Evolutionary conservation across 495 filamentous ascomycete genomes (phyloP).

Genomic region (Cercophora samala): DNA sequence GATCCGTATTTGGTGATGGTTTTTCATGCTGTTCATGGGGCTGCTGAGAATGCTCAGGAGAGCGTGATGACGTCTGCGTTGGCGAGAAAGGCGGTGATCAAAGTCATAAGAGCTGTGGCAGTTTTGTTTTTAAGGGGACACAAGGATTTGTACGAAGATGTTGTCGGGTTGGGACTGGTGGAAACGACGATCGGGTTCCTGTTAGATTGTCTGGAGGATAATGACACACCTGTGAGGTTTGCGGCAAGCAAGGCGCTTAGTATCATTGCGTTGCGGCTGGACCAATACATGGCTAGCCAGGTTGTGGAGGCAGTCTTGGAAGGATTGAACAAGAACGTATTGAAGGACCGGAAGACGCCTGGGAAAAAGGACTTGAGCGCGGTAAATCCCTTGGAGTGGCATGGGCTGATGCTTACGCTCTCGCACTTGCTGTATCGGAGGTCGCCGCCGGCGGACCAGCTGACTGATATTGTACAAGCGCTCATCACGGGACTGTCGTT

Average conservation of each 20-base stretch:
- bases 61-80: conserved; percentile 64
- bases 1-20: conserved; percentile 43
- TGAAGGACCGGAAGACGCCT: conserved; percentile 42
- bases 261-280: conserved; percentile 73
- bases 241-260: conserved; percentile 91
- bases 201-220: conserved; percentile 67
- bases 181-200: conserved; percentile 73
- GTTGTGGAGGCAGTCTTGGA: conserved; percentile 82
- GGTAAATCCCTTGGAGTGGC: conserved; percentile 82
- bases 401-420: conserved; percentile 83
- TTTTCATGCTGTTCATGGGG: conserved; percentile 49
- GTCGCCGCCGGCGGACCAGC: conserved; percentile 62
- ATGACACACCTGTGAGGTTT: conserved; percentile 83
- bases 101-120: conserved; percentile 70
- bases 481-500: conserved; percentile 75
- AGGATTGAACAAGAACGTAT: conserved; percentile 69
- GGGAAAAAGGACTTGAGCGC: conserved; percentile 61
- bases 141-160: conserved; percentile 33
- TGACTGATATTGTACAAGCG: conserved; percentile 66
- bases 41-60: conserved; percentile 38
- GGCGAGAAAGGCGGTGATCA: conserved; percentile 76
- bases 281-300: conserved; percentile 73
- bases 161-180: conserved; percentile 51
- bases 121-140: conserved; percentile 55
- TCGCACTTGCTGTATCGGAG: conserved; percentile 78